phyloP scores from a whole-genome alignment of 805 yeast genomes.

The Saccharomycopsis javanensis region DNA sequence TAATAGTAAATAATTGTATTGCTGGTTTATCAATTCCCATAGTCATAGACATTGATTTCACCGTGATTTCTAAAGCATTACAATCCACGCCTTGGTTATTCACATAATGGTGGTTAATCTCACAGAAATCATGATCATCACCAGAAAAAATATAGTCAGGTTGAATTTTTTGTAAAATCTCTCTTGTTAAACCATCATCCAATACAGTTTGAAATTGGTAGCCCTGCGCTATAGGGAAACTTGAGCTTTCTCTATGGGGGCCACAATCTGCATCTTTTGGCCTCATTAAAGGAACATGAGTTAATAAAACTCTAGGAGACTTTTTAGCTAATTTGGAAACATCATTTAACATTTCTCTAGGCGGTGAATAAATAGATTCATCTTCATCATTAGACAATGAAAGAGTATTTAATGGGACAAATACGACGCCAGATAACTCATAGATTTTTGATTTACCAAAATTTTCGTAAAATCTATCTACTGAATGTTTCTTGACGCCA shows the following conservation, averaged over 20 bases:
- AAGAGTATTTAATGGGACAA: slow-evolving; percentile 73
- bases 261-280: slow-evolving; percentile 63
- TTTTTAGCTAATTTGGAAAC: slow-evolving; percentile 26
- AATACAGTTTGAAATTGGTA: slow-evolving; percentile 84
- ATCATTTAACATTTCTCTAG: slow-evolving; percentile 42
- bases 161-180: slow-evolving; percentile 44
- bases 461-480: slow-evolving; percentile 52
- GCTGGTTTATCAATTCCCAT: slow-evolving; percentile 86
- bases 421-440: slow-evolving; percentile 50
- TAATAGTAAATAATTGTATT: slow-evolving; percentile 65
- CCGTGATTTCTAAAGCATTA: slow-evolving; percentile 55
- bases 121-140: slow-evolving; percentile 96
- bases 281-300: slow-evolving; percentile 85
- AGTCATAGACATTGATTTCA: slow-evolving; percentile 86
- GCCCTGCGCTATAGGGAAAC: slow-evolving; percentile 67
- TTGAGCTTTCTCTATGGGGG: slow-evolving; percentile 56
- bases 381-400: slow-evolving; percentile 59
- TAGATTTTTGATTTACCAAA: slow-evolving; percentile 59
- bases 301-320: slow-evolving; percentile 56
- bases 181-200: slow-evolving; percentile 46
- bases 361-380: slow-evolving; percentile 34
- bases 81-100: slow-evolving; percentile 21
- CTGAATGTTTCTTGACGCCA: slow-evolving; percentile 47
- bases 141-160: slow-evolving; percentile 80
- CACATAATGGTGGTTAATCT: slow-evolving; percentile 43